Evolutionary conservation across 2,329 filamentous ascomycete species (phyloP), one percentile per base, ranked within the genome.

Genomic region (Arthrobotrys entomopaga): DNA sequence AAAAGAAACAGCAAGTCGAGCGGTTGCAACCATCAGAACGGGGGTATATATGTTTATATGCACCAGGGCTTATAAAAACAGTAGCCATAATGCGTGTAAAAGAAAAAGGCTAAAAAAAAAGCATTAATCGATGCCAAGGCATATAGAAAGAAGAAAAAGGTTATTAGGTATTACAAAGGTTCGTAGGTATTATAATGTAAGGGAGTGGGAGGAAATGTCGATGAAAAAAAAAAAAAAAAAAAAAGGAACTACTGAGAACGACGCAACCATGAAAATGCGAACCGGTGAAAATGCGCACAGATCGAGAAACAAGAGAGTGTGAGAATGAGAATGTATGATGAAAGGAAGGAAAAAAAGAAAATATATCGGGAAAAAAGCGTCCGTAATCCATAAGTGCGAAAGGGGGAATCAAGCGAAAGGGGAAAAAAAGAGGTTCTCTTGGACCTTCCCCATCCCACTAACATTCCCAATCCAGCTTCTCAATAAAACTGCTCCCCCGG

Each of bases 161-260:
- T 34, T 72, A 73, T 73, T 73, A 75, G 57, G 64, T 75, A 75
- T 75, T 75, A 75, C 70, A 75, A 75, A 15, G 49, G 54, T 43
- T 58, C 5, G 16, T 46, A 43, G 40, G 19, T 22, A 40, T 58
- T 34, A 34, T 46, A 26, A 69, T 56, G 43, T 48, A 56, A 56
- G 70, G 70, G 58, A 46, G 26, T 61, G 29, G 34, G 54, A 58
- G 19, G 34, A 59, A 58, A 48, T 56, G 56, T 20, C 43, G n/a
- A 13, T 46, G 8, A 5, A 13, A 13, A 1, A 26, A 15, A 16
- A 29, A 22, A 19, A 19, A 48, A 48, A 49, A 58, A 70, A 26
- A 48, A 48, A 61, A 49, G 34, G 58, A 58, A 64, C 58, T 71
- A 58, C 65, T 60, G 49, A 58, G 19, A 58, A 65, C 59, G 67